These are phyloP conservation scores for Brettanomyces bruxellensis DNA, from an alignment of 805 yeast species.

Conservation along the genomic window DNA sequence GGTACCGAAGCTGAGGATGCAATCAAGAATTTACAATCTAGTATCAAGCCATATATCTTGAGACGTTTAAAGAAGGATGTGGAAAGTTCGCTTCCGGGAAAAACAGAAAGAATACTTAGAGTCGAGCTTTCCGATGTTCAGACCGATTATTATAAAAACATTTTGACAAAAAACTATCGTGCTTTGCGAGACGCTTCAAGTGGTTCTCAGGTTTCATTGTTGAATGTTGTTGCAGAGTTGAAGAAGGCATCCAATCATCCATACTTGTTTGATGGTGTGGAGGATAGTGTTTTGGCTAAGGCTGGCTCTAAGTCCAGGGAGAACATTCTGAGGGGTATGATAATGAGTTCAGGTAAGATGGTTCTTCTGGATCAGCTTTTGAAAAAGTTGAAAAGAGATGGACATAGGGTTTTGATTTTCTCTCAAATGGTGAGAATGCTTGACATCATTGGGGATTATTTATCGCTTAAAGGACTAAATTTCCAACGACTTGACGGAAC, in stretches of 20 bases:
- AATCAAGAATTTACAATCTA: slow-evolving; percentile 74
- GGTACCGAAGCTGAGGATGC: slow-evolving; percentile 81
- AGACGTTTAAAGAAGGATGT: slow-evolving; percentile 95
- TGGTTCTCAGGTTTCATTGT: slow-evolving; percentile 72
- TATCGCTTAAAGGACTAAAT: slow-evolving; percentile 75
- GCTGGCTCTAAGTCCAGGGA: slow-evolving; percentile 61
- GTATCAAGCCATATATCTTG: slow-evolving; percentile 84
- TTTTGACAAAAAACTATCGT: slow-evolving; percentile 82
- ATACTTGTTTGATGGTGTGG: slow-evolving; percentile 88
- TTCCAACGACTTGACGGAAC: slow-evolving; percentile 97
- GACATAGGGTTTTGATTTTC: slow-evolving; percentile 91
- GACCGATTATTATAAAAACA: slow-evolving; percentile 90
- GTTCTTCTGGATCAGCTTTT: slow-evolving; percentile 85
- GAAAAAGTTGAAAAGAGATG: slow-evolving; percentile 79
- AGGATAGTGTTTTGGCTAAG: slow-evolving; percentile 64
- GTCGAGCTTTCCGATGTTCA: slow-evolving; percentile 94
- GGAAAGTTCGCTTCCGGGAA: slow-evolving; percentile 92
- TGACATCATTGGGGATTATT: slow-evolving; percentile 90
- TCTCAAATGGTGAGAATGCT: slow-evolving; percentile 96
- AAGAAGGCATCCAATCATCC: slow-evolving; percentile 98
- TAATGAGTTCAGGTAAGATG: slow-evolving; percentile 98
- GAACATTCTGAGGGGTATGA: slow-evolving; percentile 75
- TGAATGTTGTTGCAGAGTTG: slow-evolving; percentile 91
- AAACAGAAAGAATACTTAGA: slow-evolving; percentile 88
- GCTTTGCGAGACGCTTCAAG: slow-evolving; percentile 83